Percentiles rank a stretch among this genome's conserved stretches.
phyloP scores from a whole-genome alignment of 176 grass and related monocot genomes.

The Chrysopogon serrulatus region DNA sequence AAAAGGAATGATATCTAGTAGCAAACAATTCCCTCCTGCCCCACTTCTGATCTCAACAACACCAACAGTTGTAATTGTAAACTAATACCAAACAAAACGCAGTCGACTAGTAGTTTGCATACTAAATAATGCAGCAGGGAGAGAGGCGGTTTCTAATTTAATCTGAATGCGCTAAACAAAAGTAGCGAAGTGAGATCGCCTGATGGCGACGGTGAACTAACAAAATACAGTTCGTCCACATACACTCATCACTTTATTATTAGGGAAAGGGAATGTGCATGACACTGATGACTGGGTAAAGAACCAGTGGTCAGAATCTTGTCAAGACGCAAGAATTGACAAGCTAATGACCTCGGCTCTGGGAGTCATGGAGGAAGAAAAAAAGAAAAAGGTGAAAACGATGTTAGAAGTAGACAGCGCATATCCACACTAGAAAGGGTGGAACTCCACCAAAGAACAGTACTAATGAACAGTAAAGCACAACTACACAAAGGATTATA shows the following conservation, averaged over 20 bases:
- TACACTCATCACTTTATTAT: not conserved
- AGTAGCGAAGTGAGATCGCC: not conserved
- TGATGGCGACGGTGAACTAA: slow-evolving; percentile 29
- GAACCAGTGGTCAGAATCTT: not conserved
- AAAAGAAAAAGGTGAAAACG: slow-evolving; percentile 7
- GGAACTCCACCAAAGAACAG: not conserved
- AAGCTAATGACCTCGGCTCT: not conserved
- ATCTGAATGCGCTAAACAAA: not conserved
- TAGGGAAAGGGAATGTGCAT: not conserved
- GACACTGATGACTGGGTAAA: not conserved
- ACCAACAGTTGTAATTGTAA: not conserved
- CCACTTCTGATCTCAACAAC: not conserved
- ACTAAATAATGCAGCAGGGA: not conserved
- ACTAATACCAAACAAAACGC: not conserved
- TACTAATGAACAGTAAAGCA: not conserved
- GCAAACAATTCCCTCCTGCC: not conserved
- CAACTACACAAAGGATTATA: not conserved
- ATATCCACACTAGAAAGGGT: slow-evolving; percentile 7
- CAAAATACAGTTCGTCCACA: not conserved
- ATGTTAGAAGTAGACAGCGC: slow-evolving; percentile 21
- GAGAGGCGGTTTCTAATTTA: not conserved
- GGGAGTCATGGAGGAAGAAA: not conserved
- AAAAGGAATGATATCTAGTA: too few relatives aligned
- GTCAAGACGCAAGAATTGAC: not conserved
- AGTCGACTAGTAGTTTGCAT: not conserved